Conservation (phyloP, 2,329 filamentous ascomycete genomes). For the Aspergillus felis region DNA sequence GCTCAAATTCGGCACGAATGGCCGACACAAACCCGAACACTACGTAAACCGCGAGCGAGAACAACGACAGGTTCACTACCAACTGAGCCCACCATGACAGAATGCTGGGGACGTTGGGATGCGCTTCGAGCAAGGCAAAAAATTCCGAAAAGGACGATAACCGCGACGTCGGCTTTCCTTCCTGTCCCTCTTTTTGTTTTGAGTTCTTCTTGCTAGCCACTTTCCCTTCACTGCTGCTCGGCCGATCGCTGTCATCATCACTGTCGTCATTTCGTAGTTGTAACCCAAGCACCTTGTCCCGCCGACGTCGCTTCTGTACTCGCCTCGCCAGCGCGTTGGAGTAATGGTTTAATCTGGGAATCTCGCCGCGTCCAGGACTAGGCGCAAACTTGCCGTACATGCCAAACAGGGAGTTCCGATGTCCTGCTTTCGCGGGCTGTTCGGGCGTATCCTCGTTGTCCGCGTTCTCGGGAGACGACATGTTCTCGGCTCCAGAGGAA, state of each 20-base stretch:
- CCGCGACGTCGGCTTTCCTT: constrained; percentile 23
- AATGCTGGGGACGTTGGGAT: constrained; percentile 62
- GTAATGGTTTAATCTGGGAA: constrained; percentile 49
- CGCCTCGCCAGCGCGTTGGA: constrained; percentile 43
- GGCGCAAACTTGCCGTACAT: constrained; percentile 43
- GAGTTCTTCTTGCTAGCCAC: constrained; percentile 24
- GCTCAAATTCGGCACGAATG: constrained; percentile 69
- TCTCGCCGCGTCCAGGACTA: constrained; percentile 62
- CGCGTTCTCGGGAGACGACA: constrained; percentile 43
- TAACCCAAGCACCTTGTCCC: constrained; percentile 45
- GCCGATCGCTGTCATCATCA: constrained; percentile 41
- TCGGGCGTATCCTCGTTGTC: constrained; percentile 50
- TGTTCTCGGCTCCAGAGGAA: constrained; percentile 46
- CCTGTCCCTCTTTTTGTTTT: constrained; percentile 14
- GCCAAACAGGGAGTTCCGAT: constrained; percentile 39
- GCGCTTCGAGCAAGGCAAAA: constrained; percentile 60
- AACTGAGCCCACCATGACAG: constrained; percentile 65
- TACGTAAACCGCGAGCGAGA: constrained; percentile 55
- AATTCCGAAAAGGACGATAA: constrained; percentile 46
- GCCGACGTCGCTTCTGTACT: constrained; percentile 48
- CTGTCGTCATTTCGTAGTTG: constrained; percentile 35
- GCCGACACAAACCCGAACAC: constrained; percentile 66
- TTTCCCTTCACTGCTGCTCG: constrained; percentile 34
- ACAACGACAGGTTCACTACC: constrained; percentile 48
- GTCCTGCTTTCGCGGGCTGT: constrained; percentile 28